Base-by-base conservation (phyloP, 1,139 yeast genomes). In the Kodamaea sp. region DNA sequence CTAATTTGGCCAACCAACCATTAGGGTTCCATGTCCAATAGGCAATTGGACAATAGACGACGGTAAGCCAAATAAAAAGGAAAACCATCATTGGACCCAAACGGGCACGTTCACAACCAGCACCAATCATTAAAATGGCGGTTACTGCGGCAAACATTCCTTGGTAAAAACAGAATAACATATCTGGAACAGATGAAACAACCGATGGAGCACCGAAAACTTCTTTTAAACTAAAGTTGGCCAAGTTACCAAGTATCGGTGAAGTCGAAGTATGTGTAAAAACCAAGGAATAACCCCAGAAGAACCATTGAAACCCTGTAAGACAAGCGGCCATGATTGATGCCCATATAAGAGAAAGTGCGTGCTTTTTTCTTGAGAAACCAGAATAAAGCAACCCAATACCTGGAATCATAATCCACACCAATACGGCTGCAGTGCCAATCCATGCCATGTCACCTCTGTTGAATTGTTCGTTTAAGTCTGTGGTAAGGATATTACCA, bases 41-140 rank as follows among this genome's bases (percentile, higher is more conserved):
- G 10, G 97, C 97, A 60, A 79, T 72, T 42, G 97, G 97, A 62
- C 95, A 84, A 73, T 92, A 92, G 35, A 92, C 97, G 34, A 92
- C 78, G n/a, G 97, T 89, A 67, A 88, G 78, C 97, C 97, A 92
- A 51, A 86, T 67, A 63, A 92, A 90, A 47, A 90, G 70, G 70
- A 86, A 92, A 27, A 92, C 79, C 92, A 92, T 85, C 92, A 90
- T 86, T 43, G 97, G 97, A 31, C 92, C 89, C 48, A 90, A 76
- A 54, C 97, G 77, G n/a, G 96, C 97, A 61, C 97, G 81, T 67
- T 92, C 98, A 62, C 95, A 88, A 35, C 96, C 96, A 60, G 96
- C 97, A 58, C 97, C 97, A 36, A 89, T 78, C 92, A 90, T 84
- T 65, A 92, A 78, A 60, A 87, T 83, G 44, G 94, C 97, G 29